Base-by-base conservation (phyloP, 2,329 filamentous ascomycete species). In the Claviceps arundinis region DNA sequence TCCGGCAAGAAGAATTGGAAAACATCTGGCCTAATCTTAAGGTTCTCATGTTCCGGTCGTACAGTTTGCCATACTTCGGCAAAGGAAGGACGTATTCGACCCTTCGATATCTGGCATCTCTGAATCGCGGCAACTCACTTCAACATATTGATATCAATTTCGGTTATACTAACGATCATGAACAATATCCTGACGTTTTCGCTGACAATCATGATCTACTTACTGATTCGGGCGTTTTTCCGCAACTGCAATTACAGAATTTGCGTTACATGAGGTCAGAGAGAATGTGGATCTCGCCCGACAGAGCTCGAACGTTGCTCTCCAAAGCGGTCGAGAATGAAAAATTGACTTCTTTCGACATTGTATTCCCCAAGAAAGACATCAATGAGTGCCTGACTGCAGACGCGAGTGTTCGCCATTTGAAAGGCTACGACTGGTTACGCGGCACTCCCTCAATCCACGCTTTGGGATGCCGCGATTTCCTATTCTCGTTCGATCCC, bases 341-440 rank as follows among this genome's bases (percentile, higher is more conserved):
- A 22, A 64, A 59, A 13, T 58, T 71, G 4, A 58, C 62, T 24
- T 64, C 64, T 0, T 59, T 70, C 13, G 68, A 69, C 51, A 61
- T 70, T 19, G 61, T 65, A 2, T 70, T 70, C 51, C 65, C 65
- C 1, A 56, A 61, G 26, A 2, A 9, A 3, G 26, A 30, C 7
- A 9, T 24, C 24, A 24, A 6, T 6, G 24, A 24, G 24, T 6
- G 24, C 24, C 5, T 50, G 1, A 47, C 52, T n/a, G 66, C 65
- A 14, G 51, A 55, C 17, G 48, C 50, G n/a, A 63, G 62, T 51
- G 52, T 55, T 11, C 52, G 60, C 14, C 63, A 69, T 50, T 56
- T 71, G 13, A 50, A 58, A 16, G 56, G 58, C 2, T 65, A 66
- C 52, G 55, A 54, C 7, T 72, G 69, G 69, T 58, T 72, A 2